phyloP scores from a whole-genome alignment of 306 rosid genomes.

The Lithocarpus polystachyus region DNA sequence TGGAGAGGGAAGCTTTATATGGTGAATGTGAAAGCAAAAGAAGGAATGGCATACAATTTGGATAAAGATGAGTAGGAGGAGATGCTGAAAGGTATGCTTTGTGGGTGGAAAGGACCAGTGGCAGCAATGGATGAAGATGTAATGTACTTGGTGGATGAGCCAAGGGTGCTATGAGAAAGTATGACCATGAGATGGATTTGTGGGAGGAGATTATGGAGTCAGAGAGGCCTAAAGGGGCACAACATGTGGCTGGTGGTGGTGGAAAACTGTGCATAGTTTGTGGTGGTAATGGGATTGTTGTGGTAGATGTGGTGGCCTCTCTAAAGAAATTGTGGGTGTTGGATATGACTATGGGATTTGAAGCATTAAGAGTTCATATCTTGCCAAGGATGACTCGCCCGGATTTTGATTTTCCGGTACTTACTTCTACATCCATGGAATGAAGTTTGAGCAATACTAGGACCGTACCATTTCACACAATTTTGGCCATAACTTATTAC shows the following conservation, averaged over 20 bases:
- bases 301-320: constrained; percentile 47
- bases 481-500: no score
- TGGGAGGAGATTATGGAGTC: constrained; percentile 56
- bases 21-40: constrained; percentile 66
- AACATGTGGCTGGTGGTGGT: constrained; percentile 50
- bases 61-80: constrained; percentile 52
- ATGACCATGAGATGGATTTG: constrained; percentile 32
- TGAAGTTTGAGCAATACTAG: no score
- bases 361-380: constrained; percentile 60
- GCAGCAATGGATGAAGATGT: constrained; percentile 77
- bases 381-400: constrained; percentile 50
- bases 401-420: constrained; percentile 1
- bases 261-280: constrained; percentile 62
- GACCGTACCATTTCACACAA: no score
- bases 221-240: constrained; percentile 50
- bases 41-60: constrained; percentile 60
- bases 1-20: constrained; percentile 72
- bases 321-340: constrained; percentile 37
- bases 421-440: not conserved
- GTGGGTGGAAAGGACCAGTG: constrained; percentile 86
- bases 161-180: constrained; percentile 44
- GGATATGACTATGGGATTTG: constrained; percentile 50
- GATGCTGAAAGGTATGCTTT: constrained; percentile 79
- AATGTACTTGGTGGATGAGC: constrained; percentile 72
- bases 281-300: constrained; percentile 32